These are phyloP conservation scores for Medicago lupulina DNA, from an alignment of 306 rosid species.

Conservation along the genomic window DNA sequence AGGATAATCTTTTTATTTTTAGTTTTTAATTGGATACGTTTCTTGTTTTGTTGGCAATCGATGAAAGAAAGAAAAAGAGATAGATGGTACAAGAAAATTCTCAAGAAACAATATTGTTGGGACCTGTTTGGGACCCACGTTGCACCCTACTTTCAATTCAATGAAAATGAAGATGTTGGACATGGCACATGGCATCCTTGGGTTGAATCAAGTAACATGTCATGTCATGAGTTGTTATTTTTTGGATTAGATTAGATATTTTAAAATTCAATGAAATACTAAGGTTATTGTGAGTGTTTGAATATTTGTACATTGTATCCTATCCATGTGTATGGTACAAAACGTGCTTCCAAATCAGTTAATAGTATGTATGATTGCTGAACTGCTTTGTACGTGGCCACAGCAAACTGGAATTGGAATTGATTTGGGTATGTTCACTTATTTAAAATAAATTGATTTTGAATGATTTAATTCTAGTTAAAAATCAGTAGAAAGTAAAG, in stretches of 20 bases:
- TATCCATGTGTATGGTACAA: not conserved
- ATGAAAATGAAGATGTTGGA: not conserved
- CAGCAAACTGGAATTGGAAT: not conserved
- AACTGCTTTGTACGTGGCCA: not conserved
- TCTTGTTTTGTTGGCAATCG: conserved; percentile 26
- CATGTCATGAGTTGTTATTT: not conserved
- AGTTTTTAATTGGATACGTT: conserved; percentile 34
- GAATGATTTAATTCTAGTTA: no score
- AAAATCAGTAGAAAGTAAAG: no score
- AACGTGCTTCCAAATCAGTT: not conserved
- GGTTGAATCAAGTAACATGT: not conserved
- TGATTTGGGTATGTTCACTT: no score
- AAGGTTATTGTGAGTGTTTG: no score
- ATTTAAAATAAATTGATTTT: no score
- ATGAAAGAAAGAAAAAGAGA: not conserved
- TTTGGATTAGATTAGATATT: not conserved
- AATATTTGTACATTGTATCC: no score
- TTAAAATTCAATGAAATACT: not conserved
- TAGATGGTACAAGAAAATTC: no score
- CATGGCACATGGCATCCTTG: not conserved
- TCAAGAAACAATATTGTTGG: not conserved
- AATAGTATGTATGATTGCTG: not conserved
- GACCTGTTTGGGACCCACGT: not conserved
- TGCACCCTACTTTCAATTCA: not conserved
- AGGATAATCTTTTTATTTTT: not conserved